Evolutionary conservation across 129 eudicot species (phyloP), one percentile per base, ranked within the genome.

Genomic region (Flaveria bidentis): DNA sequence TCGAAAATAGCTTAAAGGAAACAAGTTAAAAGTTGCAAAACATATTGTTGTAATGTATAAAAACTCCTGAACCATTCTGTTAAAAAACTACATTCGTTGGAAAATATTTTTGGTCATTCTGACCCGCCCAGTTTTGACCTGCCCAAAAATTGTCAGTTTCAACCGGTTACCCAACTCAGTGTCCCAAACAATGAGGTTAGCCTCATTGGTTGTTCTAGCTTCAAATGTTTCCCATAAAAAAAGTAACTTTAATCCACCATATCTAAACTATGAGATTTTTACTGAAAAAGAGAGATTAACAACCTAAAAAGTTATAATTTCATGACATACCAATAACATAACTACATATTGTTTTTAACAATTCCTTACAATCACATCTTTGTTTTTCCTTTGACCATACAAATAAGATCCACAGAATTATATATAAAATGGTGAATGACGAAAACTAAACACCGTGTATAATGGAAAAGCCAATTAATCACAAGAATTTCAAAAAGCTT

Each of bases 371-470:
- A n/a, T 52, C 42, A 13, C 68, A 62, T 28, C 20, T 62, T 14
- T 28, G 42, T 28, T 13, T 62, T 13, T 28, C 68, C 44, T 26
- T 62, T 28, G 68, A 15, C 16, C 17, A 60, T 39, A 25, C 10
- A 60, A 25, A 60, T 39, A 61, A 26, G 42, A 61, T 61, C 67
- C 17, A 61, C 17, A 15, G 26, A 61, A 30, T 14, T 5, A 62
- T 30, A 6, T 28, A 30, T 16, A 4, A 62, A 25, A 62, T 5
- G 1, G 18, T 42, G 11, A 13, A 13, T 28, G 16, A 45, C 46
- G 16, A 63, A 74, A 74, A 61, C 47, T 47, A 45, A 73, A 46
- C 55, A 56, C 23, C 39, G 39, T 22, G 39, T 36, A 42, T 18
- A 39, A 39, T 12, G 15, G 36, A 33, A 72, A 55, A 11, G 56